These are phyloP conservation scores for Perkinsus olseni DNA, from an alignment of 169 alveolate genomes.

Conservation along the genomic window DNA sequence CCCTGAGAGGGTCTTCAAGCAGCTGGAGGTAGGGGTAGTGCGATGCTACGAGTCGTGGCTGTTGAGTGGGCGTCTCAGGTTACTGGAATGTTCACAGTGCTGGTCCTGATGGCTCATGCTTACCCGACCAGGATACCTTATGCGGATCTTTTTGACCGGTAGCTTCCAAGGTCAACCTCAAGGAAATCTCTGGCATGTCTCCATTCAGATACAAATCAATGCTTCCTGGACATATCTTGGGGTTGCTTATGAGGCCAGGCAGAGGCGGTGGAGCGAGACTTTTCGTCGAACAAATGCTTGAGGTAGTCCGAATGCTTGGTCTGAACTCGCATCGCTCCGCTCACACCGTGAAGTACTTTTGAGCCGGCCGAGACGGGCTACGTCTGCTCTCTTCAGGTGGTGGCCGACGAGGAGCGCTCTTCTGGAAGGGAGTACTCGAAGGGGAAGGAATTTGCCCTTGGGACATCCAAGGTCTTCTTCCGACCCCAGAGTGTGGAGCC, in stretches of 20 bases:
- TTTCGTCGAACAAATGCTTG: background rate
- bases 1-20: constrained; percentile 33
- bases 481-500: background rate
- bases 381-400: background rate
- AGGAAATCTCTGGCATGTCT: background rate
- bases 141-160: background rate
- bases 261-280: background rate
- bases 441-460: background rate
- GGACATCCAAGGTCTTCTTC: background rate
- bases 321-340: background rate
- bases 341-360: background rate
- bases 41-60: background rate
- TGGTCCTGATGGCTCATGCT: background rate
- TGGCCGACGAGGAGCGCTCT: background rate
- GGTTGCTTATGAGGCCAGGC: background rate
- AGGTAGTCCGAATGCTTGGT: background rate
- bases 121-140: background rate
- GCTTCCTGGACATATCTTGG: background rate
- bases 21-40: constrained; percentile 6
- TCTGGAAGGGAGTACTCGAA: background rate
- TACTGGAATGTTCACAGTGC: background rate
- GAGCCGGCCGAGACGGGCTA: background rate
- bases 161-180: background rate
- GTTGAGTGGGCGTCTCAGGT: background rate
- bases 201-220: background rate